Evolutionary conservation across 441 rosid species (phyloP), one percentile per base, ranked within the genome.

Genomic region (Raphanus hybrid): DNA sequence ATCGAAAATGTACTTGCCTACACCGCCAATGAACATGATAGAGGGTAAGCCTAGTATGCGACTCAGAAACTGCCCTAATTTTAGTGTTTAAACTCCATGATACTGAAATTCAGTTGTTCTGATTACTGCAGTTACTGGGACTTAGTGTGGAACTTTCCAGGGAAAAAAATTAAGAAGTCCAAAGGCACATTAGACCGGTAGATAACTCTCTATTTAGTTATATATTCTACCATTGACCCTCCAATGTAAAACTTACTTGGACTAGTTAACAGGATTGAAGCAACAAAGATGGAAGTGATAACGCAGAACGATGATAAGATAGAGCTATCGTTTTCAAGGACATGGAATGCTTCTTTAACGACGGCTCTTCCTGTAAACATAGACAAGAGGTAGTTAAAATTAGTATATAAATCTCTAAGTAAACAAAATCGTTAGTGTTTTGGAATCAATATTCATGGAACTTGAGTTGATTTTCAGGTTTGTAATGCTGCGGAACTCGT

Each of bases 1-100:
- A 85, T 92, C 7, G 90, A 87, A 75, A 93, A 96, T 84, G 78
- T 93, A 87, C 97, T 96, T 2, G 98, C 90, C 75, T 86, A 88
- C 69, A 58, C 43, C 5, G 85, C 85, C 23, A 78, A 64, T 0
- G 90, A 87, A 80, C 2, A 74, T 39, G 74, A 88, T 69, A 82
- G 91, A 81, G 89, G 97, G 92, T 85, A 86, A 10, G 37, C 54
- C 2, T 76, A 34, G 23, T 8, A 15, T 52, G 2, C n/a, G 12
- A 18, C 3, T 74, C 60, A 16, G 23, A 6, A 4, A 54, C 59
- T 15, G 15, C 14, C 32, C 50, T 73, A 10, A 34, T 39, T 50
- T 7, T 10, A 52, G 10, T 52, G 58, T 52, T 15, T 52, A 15
- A 52, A 52, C 23, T 15, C 58, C 23, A 15, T 15, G 23, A 14